phyloP scores from a whole-genome alignment of 2,329 filamentous ascomycete species.

The Huntiella savannae region DNA sequence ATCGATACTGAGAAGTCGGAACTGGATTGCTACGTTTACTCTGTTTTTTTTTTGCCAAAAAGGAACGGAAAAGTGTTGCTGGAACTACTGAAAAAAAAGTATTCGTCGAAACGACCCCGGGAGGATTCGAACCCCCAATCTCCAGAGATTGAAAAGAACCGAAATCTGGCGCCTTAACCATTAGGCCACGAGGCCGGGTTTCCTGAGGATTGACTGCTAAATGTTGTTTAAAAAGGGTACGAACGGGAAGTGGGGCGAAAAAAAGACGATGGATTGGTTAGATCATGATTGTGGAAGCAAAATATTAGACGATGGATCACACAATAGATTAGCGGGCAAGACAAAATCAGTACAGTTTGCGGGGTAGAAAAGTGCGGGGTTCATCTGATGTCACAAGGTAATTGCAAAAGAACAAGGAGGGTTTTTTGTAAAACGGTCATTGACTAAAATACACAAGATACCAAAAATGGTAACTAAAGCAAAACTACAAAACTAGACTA shows the following conservation, averaged over 20 bases:
- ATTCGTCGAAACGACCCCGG: conserved; percentile 6
- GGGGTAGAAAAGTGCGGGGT: too few relatives aligned
- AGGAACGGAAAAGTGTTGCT: background rate
- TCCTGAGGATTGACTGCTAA: background rate
- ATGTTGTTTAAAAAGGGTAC: background rate
- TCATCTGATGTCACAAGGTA: too few relatives aligned
- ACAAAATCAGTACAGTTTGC: too few relatives aligned
- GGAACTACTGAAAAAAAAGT: too few relatives aligned
- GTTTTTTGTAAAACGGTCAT: background rate
- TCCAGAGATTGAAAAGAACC: conserved; percentile 9
- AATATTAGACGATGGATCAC: too few relatives aligned
- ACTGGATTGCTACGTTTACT: background rate
- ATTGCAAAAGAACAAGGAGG: too few relatives aligned
- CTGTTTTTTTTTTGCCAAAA: background rate
- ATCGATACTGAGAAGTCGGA: background rate
- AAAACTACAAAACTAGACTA: background rate
- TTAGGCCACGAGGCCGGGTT: conserved; percentile 11
- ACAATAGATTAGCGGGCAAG: too few relatives aligned
- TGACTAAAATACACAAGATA: conserved; percentile 2
- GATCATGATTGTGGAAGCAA: background rate
- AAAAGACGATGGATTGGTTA: background rate
- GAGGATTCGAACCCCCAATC: conserved; percentile 12
- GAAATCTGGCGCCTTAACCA: conserved; percentile 12
- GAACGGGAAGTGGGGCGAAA: background rate
- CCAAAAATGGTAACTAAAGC: background rate